Conservation (phyloP, 225 moss, liverwort and hornwort species). For the Straminergon stramineum region DNA sequence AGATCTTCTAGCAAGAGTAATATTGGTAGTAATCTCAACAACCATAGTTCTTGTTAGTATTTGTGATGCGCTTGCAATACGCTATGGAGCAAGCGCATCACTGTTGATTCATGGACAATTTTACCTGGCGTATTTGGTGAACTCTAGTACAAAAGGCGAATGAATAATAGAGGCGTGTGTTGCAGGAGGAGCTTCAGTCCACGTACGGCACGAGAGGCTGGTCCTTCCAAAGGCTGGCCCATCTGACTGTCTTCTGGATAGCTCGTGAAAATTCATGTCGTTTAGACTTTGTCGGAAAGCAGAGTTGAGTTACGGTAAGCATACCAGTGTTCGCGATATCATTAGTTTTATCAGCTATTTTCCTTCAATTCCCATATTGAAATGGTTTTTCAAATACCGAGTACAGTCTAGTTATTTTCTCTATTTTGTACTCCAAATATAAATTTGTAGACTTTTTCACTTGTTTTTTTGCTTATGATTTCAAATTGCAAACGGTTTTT, state of each 20-base stretch:
- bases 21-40: not conserved
- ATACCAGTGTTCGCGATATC: not conserved
- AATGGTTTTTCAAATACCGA: rapidly evolving
- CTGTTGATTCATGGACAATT: not conserved
- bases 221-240: not conserved
- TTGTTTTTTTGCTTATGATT: not conserved
- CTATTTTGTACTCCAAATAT: no score
- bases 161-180: not conserved
- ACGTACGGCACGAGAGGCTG: not conserved
- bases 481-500: not conserved
- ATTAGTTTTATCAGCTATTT: not conserved
- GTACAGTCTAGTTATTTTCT: not conserved
- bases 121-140: not conserved
- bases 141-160: not conserved
- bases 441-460: not conserved
- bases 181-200: not conserved
- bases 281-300: not conserved
- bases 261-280: not conserved
- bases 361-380: not conserved
- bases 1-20: not conserved
- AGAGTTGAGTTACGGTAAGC: not conserved
- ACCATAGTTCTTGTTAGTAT: not conserved
- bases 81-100: not conserved
- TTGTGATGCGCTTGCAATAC: not conserved
- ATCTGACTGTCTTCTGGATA: not conserved